These are phyloP conservation scores for Backusella tuberculispora DNA, from an alignment of 192 early-diverging fungal genomes.

Conservation along the genomic window DNA sequence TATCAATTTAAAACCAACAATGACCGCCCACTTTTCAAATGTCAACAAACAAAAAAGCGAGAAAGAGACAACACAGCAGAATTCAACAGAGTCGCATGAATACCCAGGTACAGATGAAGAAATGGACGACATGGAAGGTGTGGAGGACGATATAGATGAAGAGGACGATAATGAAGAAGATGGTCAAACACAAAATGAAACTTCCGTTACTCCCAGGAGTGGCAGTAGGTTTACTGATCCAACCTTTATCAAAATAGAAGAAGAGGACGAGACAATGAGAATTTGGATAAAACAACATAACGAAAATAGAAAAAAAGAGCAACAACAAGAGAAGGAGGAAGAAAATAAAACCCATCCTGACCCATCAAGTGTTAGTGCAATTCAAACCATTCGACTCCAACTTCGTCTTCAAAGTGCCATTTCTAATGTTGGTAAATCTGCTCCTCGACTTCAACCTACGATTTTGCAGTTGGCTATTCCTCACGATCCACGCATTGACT, in stretches of 20 bases:
- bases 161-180: not conserved
- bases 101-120: not conserved
- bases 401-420: conserved; percentile 35
- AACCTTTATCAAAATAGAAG: conserved; percentile 1
- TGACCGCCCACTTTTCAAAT: conserved; percentile 30
- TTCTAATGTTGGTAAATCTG: conserved; percentile 24
- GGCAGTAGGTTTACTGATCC: not conserved
- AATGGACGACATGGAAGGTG: not conserved
- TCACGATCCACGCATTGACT: conserved; percentile 47
- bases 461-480: conserved; percentile 43
- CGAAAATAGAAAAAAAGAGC: not conserved
- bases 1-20: conserved; percentile 33
- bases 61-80: not conserved
- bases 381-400: conserved; percentile 42
- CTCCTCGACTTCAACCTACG: conserved; percentile 32
- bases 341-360: not conserved
- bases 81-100: no score
- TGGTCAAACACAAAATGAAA: not conserved
- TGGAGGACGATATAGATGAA: not conserved
- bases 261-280: conserved; percentile 1
- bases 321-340: not conserved
- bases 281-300: conserved; percentile 12
- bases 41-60: conserved; percentile 11
- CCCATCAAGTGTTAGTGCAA: conserved; percentile 29
- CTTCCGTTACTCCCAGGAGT: not conserved